Conservation (phyloP, 192 early-diverging fungal species). For the Coemansia sp. region DNA sequence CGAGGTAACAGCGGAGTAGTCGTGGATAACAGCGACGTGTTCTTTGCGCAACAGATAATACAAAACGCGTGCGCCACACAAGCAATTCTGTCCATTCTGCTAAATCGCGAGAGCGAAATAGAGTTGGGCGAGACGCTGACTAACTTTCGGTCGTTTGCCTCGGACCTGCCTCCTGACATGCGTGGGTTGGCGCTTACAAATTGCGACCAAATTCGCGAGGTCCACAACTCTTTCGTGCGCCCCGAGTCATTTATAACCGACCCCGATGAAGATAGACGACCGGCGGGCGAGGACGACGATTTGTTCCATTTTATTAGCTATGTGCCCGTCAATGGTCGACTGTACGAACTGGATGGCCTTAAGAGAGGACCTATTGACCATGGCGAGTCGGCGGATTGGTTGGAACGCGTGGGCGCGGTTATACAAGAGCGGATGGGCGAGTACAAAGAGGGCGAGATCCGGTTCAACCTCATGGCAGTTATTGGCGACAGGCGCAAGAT, state of each 20-base stretch:
- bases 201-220: slow-evolving; percentile 69
- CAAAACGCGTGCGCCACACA: slow-evolving; percentile 87
- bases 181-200: slow-evolving; percentile 80
- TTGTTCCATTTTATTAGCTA: slow-evolving; percentile 82
- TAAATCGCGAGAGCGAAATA: slow-evolving; percentile 59
- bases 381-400: slow-evolving; percentile 69
- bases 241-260: slow-evolving; percentile 77
- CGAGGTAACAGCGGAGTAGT: slow-evolving; percentile 27
- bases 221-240: slow-evolving; percentile 81
- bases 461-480: slow-evolving; percentile 81
- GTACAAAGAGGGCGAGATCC: slow-evolving; percentile 62
- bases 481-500: slow-evolving; percentile 64
- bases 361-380: slow-evolving; percentile 66
- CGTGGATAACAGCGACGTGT: slow-evolving; percentile 54
- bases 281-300: slow-evolving; percentile 63
- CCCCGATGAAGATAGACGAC: slow-evolving; percentile 34
- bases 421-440: slow-evolving; percentile 70
- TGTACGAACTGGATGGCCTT: slow-evolving; percentile 81
- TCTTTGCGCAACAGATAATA: slow-evolving; percentile 77
- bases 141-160: slow-evolving; percentile 70
- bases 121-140: slow-evolving; percentile 69
- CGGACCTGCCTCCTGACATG: slow-evolving; percentile 71
- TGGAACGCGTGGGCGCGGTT: slow-evolving; percentile 60
- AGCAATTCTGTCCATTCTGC: slow-evolving; percentile 74
- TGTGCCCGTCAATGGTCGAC: slow-evolving; percentile 65